These are phyloP conservation scores for Capronia americana DNA, from an alignment of 2,329 filamentous ascomycete genomes.

Conservation along the genomic window DNA sequence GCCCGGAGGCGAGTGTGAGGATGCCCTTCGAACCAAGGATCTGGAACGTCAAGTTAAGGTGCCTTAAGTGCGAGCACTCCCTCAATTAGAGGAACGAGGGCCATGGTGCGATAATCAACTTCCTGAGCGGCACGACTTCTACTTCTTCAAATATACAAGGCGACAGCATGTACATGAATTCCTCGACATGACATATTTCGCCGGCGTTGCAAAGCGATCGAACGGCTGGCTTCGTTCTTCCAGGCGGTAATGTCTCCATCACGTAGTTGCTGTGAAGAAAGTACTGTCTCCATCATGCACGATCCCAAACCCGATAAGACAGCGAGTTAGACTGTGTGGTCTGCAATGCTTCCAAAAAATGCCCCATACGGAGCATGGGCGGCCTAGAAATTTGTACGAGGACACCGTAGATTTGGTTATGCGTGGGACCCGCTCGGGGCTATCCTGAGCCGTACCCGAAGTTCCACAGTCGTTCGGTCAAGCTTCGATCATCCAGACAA, in stretches of 20 bases:
- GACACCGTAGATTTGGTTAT: not conserved
- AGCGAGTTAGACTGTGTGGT: not conserved
- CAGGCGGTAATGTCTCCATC: not conserved
- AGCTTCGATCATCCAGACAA: not conserved
- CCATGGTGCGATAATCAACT: not conserved
- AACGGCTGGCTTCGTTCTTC: not conserved
- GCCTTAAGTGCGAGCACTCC: slow-evolving; percentile 47
- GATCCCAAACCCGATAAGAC: not conserved
- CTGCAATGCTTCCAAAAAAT: not conserved
- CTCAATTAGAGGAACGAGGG: slow-evolving; percentile 24
- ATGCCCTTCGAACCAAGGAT: slow-evolving; percentile 46
- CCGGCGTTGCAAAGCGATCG: not conserved
- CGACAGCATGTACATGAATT: not conserved
- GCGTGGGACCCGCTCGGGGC: slow-evolving; percentile 3
- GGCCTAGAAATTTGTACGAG: not conserved
- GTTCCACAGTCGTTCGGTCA: not conserved
- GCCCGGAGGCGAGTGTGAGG: slow-evolving; percentile 19
- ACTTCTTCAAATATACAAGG: too few species aligned
- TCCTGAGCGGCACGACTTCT: not conserved
- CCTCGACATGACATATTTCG: not conserved
- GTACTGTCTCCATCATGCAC: not conserved
- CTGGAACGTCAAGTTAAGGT: slow-evolving; percentile 48
- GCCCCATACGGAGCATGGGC: too few species aligned
- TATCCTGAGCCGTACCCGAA: slow-evolving; percentile 6
- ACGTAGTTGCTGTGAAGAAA: not conserved